Evolutionary conservation across 768 basidiomycete species (phyloP), one percentile per base, ranked within the genome.

Genomic region (Leucocoprinus birnbaumii): DNA sequence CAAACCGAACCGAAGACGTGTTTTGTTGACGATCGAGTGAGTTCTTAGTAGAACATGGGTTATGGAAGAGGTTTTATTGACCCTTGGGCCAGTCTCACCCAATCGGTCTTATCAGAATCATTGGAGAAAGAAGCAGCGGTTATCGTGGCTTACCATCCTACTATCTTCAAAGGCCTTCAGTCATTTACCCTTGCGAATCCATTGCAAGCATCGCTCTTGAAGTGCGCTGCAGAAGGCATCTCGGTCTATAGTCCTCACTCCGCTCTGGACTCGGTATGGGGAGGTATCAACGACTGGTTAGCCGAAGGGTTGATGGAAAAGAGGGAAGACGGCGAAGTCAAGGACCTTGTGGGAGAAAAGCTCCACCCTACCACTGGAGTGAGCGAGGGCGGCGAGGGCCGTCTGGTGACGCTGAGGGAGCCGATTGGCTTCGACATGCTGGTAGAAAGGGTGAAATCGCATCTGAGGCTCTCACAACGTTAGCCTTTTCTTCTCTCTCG

Each of bases 271-370:
- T 79, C 78, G n/a, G 84, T 90, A 1, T 78, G 81, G 61, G 89
- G 82, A 4, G 95, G 96, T 0, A 82, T 96, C 51, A 97, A 96
- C 64, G 93, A 95, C 70, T 97, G 91, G 90, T 80, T 94, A 14
- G 89, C 84, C 1, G 65, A 73, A 66, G 82, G 79, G 34, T 66
- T 81, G 31, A 69, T 82, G 58, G 72, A 69, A 46, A 69, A 58
- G 16, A 66, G 62, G 40, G 72, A 66, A 35, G 65, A 70, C 59
- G 74, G 73, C 47, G 59, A 64, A 58, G 63, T 77, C 55, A 59
- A 62, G 48, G 65, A 69, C 52, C 73, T 80, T 53, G 70, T 65
- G 55, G 71, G 62, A 47, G 73, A 75, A 63, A 77, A 76, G 62
- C 63, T 73, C 25, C 70, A 70, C 61, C 64, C 71, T 19, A 56